Evolutionary conservation across 768 basidiomycete species (phyloP), one percentile per base, ranked within the genome.

Genomic region (Clathrus columnatus): DNA sequence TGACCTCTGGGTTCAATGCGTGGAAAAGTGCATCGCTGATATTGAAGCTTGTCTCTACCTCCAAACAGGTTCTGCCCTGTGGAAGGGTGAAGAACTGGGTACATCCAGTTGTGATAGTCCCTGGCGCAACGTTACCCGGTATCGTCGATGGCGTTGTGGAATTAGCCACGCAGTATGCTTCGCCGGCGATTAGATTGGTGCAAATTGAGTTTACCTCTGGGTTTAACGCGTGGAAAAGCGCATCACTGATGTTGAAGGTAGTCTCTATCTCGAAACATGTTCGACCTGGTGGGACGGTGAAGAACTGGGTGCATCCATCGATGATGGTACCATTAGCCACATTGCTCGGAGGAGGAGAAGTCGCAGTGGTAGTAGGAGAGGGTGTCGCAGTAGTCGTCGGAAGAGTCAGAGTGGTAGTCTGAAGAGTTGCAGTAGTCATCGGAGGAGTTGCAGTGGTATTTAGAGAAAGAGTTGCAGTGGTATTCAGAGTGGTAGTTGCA

Each of bases 61-160:
- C 16, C 5, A 8, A 18, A 42, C 51, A 52, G 16, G 28, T 52
- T n/a, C 42, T 32, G n/a, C 51, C 51, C 10, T 11, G n/a, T 14
- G 23, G 30, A 20, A 52, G 8, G 3, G 51, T 52, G 21, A 43
- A 36, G 30, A 32, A 52, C 42, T 52, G 17, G 17, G 7, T 45
- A 27, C 51, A 52, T 24, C 51, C 51, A 2, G 51, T 24, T 7
- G 51, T 32, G 32, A 52, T 52, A 14, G 51, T 52, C 21, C 51
- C 51, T 6, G 41, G 18, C 24, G 29, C 51, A 7, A 42, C 41
- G 14, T 29, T 29, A n/a, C 17, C 18, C n/a, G 51, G 29, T 28
- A 41, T 18, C 18, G 51, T 10, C 10, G 7, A 6, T 14, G 36
- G 17, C 51, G 10, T n/a, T 29, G 36, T 14, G 7, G 30, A 32